These are phyloP conservation scores for Aspergillus cavernicola DNA, from an alignment of 495 filamentous ascomycete species.

Conservation along the genomic window DNA sequence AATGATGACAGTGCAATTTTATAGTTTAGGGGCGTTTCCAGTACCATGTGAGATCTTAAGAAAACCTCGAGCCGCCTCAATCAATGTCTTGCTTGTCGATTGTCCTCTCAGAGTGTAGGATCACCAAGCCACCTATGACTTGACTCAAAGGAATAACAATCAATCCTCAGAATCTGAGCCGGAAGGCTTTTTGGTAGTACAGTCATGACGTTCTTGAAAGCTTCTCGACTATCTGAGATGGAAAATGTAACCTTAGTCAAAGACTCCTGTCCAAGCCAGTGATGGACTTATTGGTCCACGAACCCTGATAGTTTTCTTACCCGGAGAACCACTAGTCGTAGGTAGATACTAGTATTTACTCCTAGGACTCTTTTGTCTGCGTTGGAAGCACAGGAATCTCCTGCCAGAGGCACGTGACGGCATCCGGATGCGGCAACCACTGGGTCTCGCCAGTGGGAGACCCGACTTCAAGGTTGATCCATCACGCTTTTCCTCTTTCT, in stretches of 20 bases:
- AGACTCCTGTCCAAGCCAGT: neutral
- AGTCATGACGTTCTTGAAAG: neutral
- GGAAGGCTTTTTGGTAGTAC: neutral
- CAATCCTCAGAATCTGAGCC: neutral
- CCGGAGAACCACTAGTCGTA: too few relatives aligned
- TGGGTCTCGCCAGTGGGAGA: neutral
- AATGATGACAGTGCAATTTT: neutral
- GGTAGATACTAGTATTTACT: too few relatives aligned
- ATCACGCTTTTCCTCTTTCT: neutral
- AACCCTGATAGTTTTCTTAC: too few relatives aligned
- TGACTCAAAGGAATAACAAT: too few relatives aligned
- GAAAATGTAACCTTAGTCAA: neutral
- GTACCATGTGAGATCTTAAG: neutral
- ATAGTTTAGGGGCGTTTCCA: neutral
- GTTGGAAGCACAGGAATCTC: neutral
- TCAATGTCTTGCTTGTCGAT: neutral
- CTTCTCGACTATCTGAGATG: neutral
- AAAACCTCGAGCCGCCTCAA: neutral
- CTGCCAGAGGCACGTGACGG: neutral
- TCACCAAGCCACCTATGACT: slow-evolving; percentile 1
- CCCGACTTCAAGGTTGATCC: too few relatives aligned
- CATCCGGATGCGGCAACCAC: neutral
- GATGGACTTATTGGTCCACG: too few relatives aligned
- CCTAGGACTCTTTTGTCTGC: too few relatives aligned
- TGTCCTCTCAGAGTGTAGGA: neutral